Evolutionary conservation across 331 rosid genomes (phyloP).

Genomic region (Quercus phellos): DNA sequence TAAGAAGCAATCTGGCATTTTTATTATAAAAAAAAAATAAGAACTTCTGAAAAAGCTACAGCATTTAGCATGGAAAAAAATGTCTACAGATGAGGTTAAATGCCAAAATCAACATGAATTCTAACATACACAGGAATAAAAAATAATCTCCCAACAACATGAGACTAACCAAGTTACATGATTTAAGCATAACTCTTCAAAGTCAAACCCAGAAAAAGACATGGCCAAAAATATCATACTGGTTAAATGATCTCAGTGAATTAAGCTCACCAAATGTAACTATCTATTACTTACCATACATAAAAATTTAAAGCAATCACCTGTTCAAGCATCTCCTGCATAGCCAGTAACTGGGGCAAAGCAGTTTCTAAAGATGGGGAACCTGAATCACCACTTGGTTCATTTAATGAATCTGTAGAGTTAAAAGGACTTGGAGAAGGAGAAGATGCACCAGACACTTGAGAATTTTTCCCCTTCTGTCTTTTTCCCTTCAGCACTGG

Average conservation of each 20-base stretch:
- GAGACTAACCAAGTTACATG: not conserved
- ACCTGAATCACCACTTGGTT: constrained; percentile 54
- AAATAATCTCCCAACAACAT: constrained; percentile 6
- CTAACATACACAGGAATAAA: constrained; percentile 7
- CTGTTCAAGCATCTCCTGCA: constrained; percentile 85
- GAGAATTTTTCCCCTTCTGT: constrained; percentile 69
- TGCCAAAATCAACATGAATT: not conserved
- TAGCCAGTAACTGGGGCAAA: constrained; percentile 50
- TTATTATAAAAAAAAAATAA: not conserved
- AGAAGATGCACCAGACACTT: constrained; percentile 47
- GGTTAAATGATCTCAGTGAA: not conserved
- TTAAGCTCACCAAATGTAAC: not conserved
- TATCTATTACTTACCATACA: not conserved
- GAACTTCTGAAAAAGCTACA: not conserved
- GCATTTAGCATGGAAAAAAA: not conserved
- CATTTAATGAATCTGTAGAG: constrained; percentile 45
- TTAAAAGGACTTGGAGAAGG: constrained; percentile 50
- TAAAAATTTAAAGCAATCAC: constrained; percentile 32
- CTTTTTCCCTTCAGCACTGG: constrained; percentile 57
- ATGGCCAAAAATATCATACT: constrained; percentile 1
- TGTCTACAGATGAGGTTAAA: not conserved
- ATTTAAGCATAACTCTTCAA: constrained; percentile 1
- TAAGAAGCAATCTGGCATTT: not conserved
- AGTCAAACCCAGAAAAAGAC: constrained; percentile 1
- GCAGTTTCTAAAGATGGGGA: constrained; percentile 52